Conservation (phyloP, 2,329 filamentous ascomycete genomes). For the Ophiocordyceps polyrhachis-furcata region DNA sequence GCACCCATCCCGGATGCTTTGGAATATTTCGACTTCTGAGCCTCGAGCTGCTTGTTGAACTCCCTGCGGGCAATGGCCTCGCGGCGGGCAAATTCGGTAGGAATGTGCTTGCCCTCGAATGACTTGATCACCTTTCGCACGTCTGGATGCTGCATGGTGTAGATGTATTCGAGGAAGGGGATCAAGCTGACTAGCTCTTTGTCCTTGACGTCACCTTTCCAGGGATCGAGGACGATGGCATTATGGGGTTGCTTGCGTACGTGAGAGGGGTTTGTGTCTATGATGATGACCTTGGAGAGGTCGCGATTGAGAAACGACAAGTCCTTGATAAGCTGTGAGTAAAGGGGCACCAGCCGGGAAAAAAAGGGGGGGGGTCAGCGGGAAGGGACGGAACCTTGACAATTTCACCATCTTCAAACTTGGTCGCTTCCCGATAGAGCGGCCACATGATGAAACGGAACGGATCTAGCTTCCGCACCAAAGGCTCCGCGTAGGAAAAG, state of each 20-base stretch:
- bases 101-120: conserved; percentile 78
- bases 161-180: conserved; percentile 93
- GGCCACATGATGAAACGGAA: conserved; percentile 93
- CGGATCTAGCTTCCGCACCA: conserved; percentile 85
- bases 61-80: conserved; percentile 73
- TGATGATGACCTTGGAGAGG: conserved; percentile 82
- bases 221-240: conserved; percentile 77
- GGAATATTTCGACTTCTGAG: conserved; percentile 41
- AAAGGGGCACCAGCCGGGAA: not conserved
- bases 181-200: conserved; percentile 76
- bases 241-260: conserved; percentile 90
- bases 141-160: conserved; percentile 80
- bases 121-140: conserved; percentile 73
- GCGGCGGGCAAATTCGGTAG: conserved; percentile 71
- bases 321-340: conserved; percentile 36
- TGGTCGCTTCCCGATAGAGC: conserved; percentile 87
- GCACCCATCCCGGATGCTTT: conserved; percentile 44
- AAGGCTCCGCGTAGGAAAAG: conserved; percentile 60
- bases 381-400: conserved; percentile 48
- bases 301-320: conserved; percentile 96
- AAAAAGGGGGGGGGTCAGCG: not conserved
- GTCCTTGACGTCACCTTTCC: conserved; percentile 69
- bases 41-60: conserved; percentile 60
- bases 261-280: conserved; percentile 71
- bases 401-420: conserved; percentile 89